A percentile compares a stretch with the other conserved stretches of the same genome.
Conservation (phyloP, 2,329 filamentous ascomycete genomes). For the Talaromyces piceae region DNA sequence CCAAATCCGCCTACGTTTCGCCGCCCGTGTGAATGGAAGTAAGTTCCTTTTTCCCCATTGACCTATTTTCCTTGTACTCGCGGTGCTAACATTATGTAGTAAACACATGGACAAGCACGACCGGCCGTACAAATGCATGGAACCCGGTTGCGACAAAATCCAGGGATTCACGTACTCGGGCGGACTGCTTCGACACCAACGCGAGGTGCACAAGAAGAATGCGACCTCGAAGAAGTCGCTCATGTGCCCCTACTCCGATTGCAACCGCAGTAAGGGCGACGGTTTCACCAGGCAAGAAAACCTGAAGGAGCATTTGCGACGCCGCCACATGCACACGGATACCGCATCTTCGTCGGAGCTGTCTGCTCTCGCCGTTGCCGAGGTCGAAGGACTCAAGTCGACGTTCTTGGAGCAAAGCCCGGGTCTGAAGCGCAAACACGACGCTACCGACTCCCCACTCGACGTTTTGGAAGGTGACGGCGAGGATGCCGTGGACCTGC, state of each 20-base stretch:
- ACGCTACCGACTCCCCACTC: conserved; percentile 12
- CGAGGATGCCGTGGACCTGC: conserved; percentile 42
- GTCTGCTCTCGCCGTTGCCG: conserved; percentile 23
- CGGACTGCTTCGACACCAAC: conserved; percentile 79
- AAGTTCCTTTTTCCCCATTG: conserved; percentile 38
- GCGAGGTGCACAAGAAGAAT: conserved; percentile 87
- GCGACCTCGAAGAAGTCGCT: conserved; percentile 80
- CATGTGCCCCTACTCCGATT: conserved; percentile 77
- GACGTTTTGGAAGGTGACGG: conserved; percentile 28
- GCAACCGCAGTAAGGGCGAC: conserved; percentile 80
- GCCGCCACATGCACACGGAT: conserved; percentile 62
- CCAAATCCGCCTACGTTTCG: conserved; percentile 60
- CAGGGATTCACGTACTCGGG: conserved; percentile 94
- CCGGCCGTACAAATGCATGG: conserved; percentile 78
- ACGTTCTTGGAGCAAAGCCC: conserved; percentile 21
- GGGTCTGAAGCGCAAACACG: conserved; percentile 26
- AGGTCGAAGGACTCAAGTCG: conserved; percentile 24
- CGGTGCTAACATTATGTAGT: conserved; percentile 39
- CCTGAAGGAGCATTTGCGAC: conserved; percentile 82
- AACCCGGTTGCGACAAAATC: conserved; percentile 79
- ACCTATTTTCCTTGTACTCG: conserved; percentile 17
- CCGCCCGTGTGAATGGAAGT: conserved; percentile 92
- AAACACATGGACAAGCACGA: conserved; percentile 99
- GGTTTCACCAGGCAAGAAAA: conserved; percentile 94
- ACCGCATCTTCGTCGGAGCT: conserved; percentile 24